These are phyloP conservation scores for Theileria annulata DNA, from an alignment of 169 alveolate species.

Conservation along the genomic window DNA sequence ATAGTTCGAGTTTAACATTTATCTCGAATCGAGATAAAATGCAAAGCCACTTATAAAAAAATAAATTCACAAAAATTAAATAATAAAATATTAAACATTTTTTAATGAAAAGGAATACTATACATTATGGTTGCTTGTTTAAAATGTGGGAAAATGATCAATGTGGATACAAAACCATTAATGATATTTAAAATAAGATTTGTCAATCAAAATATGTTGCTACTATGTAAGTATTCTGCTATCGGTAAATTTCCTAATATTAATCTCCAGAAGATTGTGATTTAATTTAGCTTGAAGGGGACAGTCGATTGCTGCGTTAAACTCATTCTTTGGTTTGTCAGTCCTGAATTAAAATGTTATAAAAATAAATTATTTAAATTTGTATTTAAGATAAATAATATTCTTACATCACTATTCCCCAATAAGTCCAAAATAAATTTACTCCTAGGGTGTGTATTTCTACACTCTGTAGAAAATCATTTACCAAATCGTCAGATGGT, in stretches of 20 bases:
- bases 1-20: not conserved
- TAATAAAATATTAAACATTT: not conserved
- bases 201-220: not conserved
- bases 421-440: constrained; percentile 74
- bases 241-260: not conserved
- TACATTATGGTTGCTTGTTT: not conserved
- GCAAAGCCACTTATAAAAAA: not conserved
- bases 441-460: constrained; percentile 76
- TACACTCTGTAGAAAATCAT: constrained; percentile 60
- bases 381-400: constrained; percentile 4
- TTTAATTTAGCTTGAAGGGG: not conserved
- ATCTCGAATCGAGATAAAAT: not conserved
- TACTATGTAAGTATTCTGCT: not conserved
- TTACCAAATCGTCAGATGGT: constrained; percentile 57
- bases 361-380: not conserved
- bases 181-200: too few species aligned
- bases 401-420: constrained; percentile 69
- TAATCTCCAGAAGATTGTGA: not conserved
- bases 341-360: not conserved
- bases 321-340: constrained; percentile 1
- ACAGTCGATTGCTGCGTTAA: not conserved
- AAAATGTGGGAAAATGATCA: not conserved
- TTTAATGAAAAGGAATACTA: not conserved
- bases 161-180: not conserved
- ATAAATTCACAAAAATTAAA: too few species aligned